phyloP scores from a whole-genome alignment of 805 yeast species.

The Candida manassasensis region DNA sequence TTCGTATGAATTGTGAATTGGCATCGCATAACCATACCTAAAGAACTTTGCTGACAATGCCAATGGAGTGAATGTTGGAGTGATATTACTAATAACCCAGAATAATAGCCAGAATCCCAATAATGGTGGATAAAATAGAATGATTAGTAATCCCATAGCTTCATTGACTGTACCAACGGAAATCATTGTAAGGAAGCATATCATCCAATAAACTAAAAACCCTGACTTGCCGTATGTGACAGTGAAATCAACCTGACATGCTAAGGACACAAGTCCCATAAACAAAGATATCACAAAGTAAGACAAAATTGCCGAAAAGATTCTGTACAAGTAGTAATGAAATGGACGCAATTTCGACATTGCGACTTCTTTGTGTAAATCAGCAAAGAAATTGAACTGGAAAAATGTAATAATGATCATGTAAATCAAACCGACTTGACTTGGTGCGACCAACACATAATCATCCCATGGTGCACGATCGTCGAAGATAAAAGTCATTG shows the following conservation, averaged over 20 bases:
- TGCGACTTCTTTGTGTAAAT: slow-evolving; percentile 48
- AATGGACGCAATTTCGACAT: slow-evolving; percentile 35
- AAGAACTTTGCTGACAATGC: slow-evolving; percentile 54
- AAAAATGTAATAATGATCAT: slow-evolving; percentile 69
- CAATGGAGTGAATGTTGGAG: slow-evolving; percentile 66
- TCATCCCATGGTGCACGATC: slow-evolving; percentile 52
- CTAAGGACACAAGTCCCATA: slow-evolving; percentile 57
- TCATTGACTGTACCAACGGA: slow-evolving; percentile 78
- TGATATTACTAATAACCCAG: slow-evolving; percentile 65
- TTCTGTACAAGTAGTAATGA: slow-evolving; percentile 50
- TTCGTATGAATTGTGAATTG: slow-evolving; percentile 63
- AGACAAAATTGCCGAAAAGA: slow-evolving; percentile 44
- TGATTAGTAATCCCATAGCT: slow-evolving; percentile 48
- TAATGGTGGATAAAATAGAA: slow-evolving; percentile 55
- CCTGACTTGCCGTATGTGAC: slow-evolving; percentile 62
- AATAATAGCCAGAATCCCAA: slow-evolving; percentile 68
- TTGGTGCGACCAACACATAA: slow-evolving; percentile 56
- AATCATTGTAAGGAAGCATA: slow-evolving; percentile 61
- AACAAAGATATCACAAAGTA: slow-evolving; percentile 56
- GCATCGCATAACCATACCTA: slow-evolving; percentile 64
- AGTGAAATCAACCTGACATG: slow-evolving; percentile 61
- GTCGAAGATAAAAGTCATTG: slow-evolving; percentile 27
- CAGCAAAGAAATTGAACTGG: slow-evolving; percentile 57
- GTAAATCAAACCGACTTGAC: slow-evolving; percentile 73
- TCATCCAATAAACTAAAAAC: slow-evolving; percentile 70